A percentile compares a stretch with the other conserved stretches of the same genome.
Evolutionary conservation across 805 yeast genomes (phyloP).

Genomic region (Ogataea pignaliae): DNA sequence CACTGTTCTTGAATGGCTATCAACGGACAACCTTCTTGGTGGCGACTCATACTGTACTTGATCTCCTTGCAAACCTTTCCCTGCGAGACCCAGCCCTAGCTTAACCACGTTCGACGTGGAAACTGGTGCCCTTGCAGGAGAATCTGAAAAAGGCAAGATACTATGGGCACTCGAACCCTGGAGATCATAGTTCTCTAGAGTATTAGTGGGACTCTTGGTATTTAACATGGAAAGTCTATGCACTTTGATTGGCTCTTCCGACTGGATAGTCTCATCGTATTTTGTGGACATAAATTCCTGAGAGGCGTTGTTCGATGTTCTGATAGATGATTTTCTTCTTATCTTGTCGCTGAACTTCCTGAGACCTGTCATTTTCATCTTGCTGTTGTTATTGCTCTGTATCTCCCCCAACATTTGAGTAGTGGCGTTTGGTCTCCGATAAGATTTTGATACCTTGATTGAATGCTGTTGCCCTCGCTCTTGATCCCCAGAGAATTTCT

Average conservation of each 20-base stretch:
- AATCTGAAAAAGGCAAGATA: background rate
- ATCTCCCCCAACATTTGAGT: too few species aligned
- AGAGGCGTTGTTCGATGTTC: background rate
- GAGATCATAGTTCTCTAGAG: background rate
- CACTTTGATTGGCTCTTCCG: constrained; percentile 5
- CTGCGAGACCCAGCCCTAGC: constrained; percentile 29
- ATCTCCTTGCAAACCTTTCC: constrained; percentile 19
- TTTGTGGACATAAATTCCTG: constrained; percentile 2
- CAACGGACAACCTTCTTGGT: background rate
- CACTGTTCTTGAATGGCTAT: background rate
- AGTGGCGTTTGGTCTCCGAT: too few species aligned
- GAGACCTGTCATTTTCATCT: constrained; percentile 9
- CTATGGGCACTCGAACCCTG: too few species aligned
- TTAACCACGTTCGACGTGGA: constrained; percentile 21
- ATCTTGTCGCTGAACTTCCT: constrained; percentile 12
- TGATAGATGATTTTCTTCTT: constrained; percentile 4
- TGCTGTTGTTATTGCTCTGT: background rate
- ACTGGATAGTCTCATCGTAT: constrained; percentile 1
- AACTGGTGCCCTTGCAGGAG: constrained; percentile 14
- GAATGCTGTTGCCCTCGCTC: too few species aligned
- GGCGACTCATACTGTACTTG: constrained; percentile 4
- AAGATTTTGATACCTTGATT: too few species aligned
- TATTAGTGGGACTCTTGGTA: background rate
- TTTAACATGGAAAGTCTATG: constrained; percentile 6
- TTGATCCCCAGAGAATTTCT: too few species aligned